A percentile compares a stretch with the other conserved stretches of the same genome.
phyloP scores from a whole-genome alignment of 768 basidiomycete genomes.

The Collybia mongolica region DNA sequence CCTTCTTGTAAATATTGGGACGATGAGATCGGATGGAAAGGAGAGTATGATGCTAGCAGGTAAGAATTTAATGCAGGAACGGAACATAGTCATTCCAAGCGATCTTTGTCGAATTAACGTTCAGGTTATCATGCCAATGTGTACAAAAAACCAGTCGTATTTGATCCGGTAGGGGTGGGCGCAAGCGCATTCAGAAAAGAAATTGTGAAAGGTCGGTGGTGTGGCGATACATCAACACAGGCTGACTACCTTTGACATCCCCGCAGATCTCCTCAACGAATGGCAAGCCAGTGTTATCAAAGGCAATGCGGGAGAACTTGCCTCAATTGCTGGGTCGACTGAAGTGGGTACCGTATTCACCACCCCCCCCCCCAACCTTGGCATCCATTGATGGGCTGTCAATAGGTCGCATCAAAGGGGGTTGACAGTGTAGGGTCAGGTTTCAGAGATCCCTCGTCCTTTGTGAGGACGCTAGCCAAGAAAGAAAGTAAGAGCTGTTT shows the following conservation, averaged over 20 bases:
- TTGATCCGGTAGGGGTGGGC: conserved; percentile 92
- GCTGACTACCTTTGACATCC: neutral
- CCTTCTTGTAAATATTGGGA: conserved; percentile 87
- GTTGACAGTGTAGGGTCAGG: conserved; percentile 83
- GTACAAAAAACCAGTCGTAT: conserved; percentile 72
- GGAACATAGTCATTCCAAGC: neutral
- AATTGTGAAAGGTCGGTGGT: conserved; percentile 51
- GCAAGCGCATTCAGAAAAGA: conserved; percentile 72
- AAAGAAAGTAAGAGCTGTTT: conserved; percentile 61
- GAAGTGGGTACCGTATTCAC: conserved; percentile 48
- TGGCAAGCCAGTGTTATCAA: conserved; percentile 94
- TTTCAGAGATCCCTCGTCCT: conserved; percentile 69
- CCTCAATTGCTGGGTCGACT: conserved; percentile 66
- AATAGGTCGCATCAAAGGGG: conserved; percentile 70
- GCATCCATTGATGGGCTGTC: neutral
- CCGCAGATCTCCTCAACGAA: conserved; percentile 59
- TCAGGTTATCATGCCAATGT: conserved; percentile 59
- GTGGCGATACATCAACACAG: neutral
- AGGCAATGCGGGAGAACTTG: conserved; percentile 91
- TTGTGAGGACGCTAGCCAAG: conserved; percentile 68
- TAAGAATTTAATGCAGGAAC: conserved; percentile 8
- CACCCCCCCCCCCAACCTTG: neutral
- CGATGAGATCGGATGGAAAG: conserved; percentile 54
- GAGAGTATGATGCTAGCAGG: conserved; percentile 80
- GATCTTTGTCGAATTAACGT: neutral